Evolutionary conservation across 1,284 basidiomycete genomes (phyloP).

Genomic region (Microbotryum scabiosae): DNA sequence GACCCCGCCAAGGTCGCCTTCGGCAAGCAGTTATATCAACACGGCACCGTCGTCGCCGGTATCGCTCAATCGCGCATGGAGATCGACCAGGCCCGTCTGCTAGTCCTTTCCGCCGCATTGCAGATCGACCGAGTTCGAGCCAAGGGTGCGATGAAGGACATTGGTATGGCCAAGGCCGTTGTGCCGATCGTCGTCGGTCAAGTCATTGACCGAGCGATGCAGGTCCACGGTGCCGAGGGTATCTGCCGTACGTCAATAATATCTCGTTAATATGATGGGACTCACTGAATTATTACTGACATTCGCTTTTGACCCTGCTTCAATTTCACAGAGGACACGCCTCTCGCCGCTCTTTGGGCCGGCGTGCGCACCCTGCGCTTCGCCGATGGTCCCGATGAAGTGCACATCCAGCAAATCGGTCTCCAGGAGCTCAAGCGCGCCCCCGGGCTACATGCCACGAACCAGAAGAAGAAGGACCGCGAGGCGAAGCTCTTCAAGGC

Average conservation of each 20-base stretch:
- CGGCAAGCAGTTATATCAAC: constrained; percentile 81
- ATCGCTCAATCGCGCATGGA: constrained; percentile 88
- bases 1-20: constrained; percentile 86
- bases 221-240: constrained; percentile 90
- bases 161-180: constrained; percentile 94
- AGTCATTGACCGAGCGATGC: constrained; percentile 89
- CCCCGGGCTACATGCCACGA: neutral
- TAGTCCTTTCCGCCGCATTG: constrained; percentile 87
- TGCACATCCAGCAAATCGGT: constrained; percentile 82
- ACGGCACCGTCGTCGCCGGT: constrained; percentile 82
- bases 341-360: constrained; percentile 69
- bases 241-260: constrained; percentile 49
- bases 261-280: neutral
- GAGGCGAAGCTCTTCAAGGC: neutral
- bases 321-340: constrained; percentile 55
- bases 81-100: constrained; percentile 74
- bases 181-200: constrained; percentile 79
- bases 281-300: neutral
- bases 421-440: constrained; percentile 10
- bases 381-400: constrained; percentile 58
- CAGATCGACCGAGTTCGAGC: constrained; percentile 84
- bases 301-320: neutral
- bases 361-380: constrained; percentile 75
- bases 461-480: neutral
- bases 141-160: constrained; percentile 93